Conservation (phyloP, 2,329 filamentous ascomycete genomes). For the Grosmannia clavigera region DNA sequence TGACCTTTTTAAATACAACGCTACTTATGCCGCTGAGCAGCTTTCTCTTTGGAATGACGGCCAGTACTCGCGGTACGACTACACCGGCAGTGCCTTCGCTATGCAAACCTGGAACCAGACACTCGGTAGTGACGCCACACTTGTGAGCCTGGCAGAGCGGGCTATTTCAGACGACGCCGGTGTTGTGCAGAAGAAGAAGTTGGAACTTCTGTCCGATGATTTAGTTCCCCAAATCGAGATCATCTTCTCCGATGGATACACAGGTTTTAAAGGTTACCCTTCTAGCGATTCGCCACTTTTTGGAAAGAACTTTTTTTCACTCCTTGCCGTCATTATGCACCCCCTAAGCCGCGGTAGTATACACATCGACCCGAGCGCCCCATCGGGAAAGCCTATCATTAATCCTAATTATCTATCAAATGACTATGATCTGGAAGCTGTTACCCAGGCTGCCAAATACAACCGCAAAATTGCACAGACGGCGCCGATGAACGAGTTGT, state of each 20-base stretch:
- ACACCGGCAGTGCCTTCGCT: conserved; percentile 25
- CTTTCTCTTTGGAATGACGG: conserved; percentile 22
- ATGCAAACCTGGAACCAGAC: conserved; percentile 29
- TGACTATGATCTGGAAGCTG: conserved; percentile 18
- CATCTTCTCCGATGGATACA: conserved; percentile 32
- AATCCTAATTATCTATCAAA: conserved; percentile 20
- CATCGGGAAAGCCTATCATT: conserved; percentile 19
- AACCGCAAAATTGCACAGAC: conserved; percentile 19
- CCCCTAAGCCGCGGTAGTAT: conserved; percentile 20
- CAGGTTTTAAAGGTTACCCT: conserved; percentile 25
- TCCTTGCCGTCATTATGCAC: conserved; percentile 19
- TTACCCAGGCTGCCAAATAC: conserved; percentile 17
- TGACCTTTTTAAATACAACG: conserved; percentile 19
- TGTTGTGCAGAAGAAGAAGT: conserved; percentile 24
- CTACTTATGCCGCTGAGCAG: conserved; percentile 24
- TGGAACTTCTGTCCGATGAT: conserved; percentile 24
- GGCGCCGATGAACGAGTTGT: conserved; percentile 19
- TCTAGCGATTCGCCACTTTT: conserved; percentile 1
- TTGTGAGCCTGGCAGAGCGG: neutral
- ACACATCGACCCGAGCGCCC: conserved; percentile 22
- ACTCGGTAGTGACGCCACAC: conserved; percentile 19
- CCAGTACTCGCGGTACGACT: conserved; percentile 24
- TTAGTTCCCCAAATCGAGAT: conserved; percentile 28
- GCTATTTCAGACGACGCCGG: neutral
- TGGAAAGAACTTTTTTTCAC: conserved; percentile 18